A percentile compares a stretch with the other conserved stretches of the same genome.
phyloP scores from a whole-genome alignment of 805 yeast species.

The Pichia occidentalis region DNA sequence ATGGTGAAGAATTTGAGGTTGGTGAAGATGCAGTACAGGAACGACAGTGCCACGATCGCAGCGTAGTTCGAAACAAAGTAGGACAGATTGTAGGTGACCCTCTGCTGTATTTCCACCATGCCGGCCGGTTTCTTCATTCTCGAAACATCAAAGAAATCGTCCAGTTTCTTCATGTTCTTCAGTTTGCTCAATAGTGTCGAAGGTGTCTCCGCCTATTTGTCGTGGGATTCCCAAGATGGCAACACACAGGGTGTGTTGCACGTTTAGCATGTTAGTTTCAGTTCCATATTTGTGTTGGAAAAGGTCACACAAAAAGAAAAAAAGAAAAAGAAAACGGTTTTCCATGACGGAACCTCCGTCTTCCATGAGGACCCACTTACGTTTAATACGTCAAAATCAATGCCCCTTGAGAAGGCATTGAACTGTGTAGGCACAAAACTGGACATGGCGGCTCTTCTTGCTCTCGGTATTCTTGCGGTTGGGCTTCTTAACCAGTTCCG shows the following conservation, averaged over 20 bases:
- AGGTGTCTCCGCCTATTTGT: constrained; percentile 30
- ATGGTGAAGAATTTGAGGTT: constrained; percentile 78
- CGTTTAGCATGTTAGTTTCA: too few species aligned
- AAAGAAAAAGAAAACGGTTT: neutral
- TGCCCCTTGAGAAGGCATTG: constrained; percentile 8
- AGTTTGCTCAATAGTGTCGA: constrained; percentile 52
- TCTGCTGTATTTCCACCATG: constrained; percentile 74
- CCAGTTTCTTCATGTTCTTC: constrained; percentile 70
- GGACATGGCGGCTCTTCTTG: too few species aligned
- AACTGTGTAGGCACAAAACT: constrained; percentile 13
- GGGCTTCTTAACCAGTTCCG: too few species aligned
- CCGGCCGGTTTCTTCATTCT: constrained; percentile 80
- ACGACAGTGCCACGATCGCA: constrained; percentile 56
- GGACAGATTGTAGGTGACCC: constrained; percentile 76
- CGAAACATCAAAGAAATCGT: constrained; percentile 84
- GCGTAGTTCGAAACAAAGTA: constrained; percentile 84
- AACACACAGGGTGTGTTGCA: too few species aligned
- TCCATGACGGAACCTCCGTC: too few species aligned
- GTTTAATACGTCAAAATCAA: constrained; percentile 8
- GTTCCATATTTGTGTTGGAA: too few species aligned
- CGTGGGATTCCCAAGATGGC: too few species aligned
- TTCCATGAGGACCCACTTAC: constrained; percentile 5
- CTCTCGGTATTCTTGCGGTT: too few species aligned
- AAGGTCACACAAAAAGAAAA: neutral
- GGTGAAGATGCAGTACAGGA: constrained; percentile 76